Percentiles rank a stretch among this genome's conserved stretches.
Evolutionary conservation across 1,284 basidiomycete genomes (phyloP).

Genomic region (Tylopilus orsonianus): DNA sequence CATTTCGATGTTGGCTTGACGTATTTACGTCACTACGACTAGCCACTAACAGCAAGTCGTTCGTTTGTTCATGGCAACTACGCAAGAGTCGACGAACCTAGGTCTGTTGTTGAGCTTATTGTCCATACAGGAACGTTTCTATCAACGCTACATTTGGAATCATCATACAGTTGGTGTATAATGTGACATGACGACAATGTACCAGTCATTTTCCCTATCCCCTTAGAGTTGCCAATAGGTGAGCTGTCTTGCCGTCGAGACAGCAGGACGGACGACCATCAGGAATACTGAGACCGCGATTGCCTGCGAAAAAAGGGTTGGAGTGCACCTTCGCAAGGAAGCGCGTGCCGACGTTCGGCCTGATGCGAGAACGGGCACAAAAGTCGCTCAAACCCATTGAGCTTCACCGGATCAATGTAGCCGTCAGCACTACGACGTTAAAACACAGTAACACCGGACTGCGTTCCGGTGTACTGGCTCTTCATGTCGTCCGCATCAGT

Average conservation of each 20-base stretch:
- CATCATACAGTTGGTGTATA: conserved; percentile 21
- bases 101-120: conserved; percentile 28
- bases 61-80: neutral
- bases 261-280: conserved; percentile 1
- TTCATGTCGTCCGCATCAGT: conserved; percentile 80
- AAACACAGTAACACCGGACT: conserved; percentile 81
- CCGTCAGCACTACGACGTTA: conserved; percentile 34
- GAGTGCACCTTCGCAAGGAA: conserved; percentile 9
- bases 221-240: conserved; percentile 4
- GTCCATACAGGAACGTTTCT: conserved; percentile 17
- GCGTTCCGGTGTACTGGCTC: conserved; percentile 79
- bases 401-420: conserved; percentile 8
- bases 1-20: too few relatives aligned
- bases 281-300: conserved; percentile 13
- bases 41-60: neutral
- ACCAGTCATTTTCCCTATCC: too few relatives aligned
- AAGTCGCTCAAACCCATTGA: conserved; percentile 17
- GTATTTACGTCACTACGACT: neutral
- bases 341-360: conserved; percentile 16
- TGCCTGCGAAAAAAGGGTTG: conserved; percentile 17
- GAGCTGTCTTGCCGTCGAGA: conserved; percentile 7
- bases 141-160: conserved; percentile 13
- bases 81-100: neutral
- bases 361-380: conserved; percentile 2
- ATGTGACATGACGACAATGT: conserved; percentile 24